Evolutionary conservation across 139 green algal species (phyloP).

Genomic region (Deuterostichococcus epilithicus): DNA sequence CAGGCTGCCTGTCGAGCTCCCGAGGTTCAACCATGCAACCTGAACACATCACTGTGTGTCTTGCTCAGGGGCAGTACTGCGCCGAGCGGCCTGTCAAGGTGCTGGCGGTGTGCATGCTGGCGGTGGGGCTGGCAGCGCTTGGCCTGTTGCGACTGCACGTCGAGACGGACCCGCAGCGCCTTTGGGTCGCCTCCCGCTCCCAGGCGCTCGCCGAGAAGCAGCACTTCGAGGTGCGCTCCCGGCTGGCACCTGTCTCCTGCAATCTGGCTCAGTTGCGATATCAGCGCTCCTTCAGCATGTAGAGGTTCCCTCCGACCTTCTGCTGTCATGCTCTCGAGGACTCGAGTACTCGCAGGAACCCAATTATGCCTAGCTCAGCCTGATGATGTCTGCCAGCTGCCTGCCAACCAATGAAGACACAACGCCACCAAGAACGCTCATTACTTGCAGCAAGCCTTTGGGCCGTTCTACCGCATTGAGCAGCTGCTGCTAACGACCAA

Average conservation of each 20-base stretch:
- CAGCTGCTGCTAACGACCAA: slow-evolving; percentile 69
- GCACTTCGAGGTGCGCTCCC: slow-evolving; percentile 56
- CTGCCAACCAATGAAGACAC: too few species aligned
- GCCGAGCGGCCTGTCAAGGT: slow-evolving; percentile 33
- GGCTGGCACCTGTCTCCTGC: too few species aligned
- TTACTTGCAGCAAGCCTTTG: slow-evolving; percentile 66
- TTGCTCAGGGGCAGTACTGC: slow-evolving; percentile 41
- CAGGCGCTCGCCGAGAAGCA: slow-evolving; percentile 61
- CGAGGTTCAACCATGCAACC: too few species aligned
- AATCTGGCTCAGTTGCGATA: too few species aligned
- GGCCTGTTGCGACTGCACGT: slow-evolving; percentile 55
- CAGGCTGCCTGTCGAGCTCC: not conserved
- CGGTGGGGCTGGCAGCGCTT: slow-evolving; percentile 41
- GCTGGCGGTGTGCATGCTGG: slow-evolving; percentile 25
- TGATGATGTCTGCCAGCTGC: not conserved
- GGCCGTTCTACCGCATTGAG: slow-evolving; percentile 85
- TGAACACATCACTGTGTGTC: too few species aligned
- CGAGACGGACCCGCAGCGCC: slow-evolving; percentile 50
- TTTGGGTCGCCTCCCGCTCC: slow-evolving; percentile 76
- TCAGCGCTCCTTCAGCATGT: too few species aligned
- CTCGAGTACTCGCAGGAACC: too few species aligned
- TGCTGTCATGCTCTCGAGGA: too few species aligned
- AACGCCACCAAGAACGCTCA: too few species aligned
- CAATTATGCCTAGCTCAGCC: too few species aligned
- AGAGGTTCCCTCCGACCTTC: too few species aligned